phyloP scores from a whole-genome alignment of 1,284 basidiomycete species.

The Malassezia psittaci region DNA sequence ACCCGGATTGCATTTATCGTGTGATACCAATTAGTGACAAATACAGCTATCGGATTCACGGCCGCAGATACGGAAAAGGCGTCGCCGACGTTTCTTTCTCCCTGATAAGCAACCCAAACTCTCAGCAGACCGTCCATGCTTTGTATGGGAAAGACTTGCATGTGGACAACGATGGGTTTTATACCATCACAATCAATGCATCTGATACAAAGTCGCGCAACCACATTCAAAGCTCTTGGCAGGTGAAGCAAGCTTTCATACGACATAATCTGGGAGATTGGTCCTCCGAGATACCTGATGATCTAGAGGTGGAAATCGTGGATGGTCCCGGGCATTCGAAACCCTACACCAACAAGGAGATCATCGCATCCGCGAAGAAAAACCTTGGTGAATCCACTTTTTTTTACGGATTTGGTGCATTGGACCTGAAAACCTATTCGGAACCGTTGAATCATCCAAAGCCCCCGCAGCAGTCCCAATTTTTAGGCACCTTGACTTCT shows the following conservation, averaged over 20 bases:
- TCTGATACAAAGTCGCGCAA: neutral
- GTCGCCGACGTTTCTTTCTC: conserved; percentile 11
- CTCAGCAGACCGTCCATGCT: conserved; percentile 10
- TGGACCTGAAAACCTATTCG: conserved; percentile 14
- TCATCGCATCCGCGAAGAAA: conserved; percentile 2
- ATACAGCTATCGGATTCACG: conserved; percentile 12
- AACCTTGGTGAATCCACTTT: conserved; percentile 9
- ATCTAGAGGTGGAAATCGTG: conserved; percentile 6
- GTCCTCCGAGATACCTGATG: conserved; percentile 11
- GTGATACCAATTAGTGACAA: conserved; percentile 12
- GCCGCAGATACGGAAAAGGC: conserved; percentile 10
- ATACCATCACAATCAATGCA: conserved; percentile 11
- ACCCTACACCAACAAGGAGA: neutral
- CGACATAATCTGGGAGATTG: conserved; percentile 17
- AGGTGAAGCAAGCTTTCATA: conserved; percentile 10
- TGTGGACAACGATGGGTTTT: conserved; percentile 11
- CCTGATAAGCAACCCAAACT: conserved; percentile 16
- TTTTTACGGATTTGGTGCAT: conserved; percentile 17
- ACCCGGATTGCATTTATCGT: conserved; percentile 18
- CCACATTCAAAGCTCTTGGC: conserved; percentile 9
- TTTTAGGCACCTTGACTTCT: conserved; percentile 15
- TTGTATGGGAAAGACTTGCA: conserved; percentile 6
- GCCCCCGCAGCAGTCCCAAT: conserved; percentile 1
- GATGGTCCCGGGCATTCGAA: neutral
- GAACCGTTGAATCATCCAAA: neutral